Conservation (phyloP, 192 early-diverging fungal genomes). For the Coemansia sp. region DNA sequence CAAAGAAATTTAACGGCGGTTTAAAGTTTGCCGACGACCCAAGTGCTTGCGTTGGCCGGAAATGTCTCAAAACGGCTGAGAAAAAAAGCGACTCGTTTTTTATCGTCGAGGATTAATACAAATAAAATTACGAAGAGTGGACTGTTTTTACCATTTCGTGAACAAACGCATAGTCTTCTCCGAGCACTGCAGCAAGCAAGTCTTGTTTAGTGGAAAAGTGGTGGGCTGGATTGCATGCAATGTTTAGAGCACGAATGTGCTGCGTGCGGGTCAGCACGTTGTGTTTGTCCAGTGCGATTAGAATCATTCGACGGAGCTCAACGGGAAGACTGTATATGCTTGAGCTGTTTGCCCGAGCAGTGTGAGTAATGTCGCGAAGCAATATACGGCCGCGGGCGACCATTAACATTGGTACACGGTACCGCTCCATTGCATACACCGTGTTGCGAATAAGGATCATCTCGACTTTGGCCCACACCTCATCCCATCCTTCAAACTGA, state of each 20-base stretch:
- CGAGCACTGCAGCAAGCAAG: slow-evolving; percentile 20
- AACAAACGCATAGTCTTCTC: slow-evolving; percentile 20
- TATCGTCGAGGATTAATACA: slow-evolving; percentile 30
- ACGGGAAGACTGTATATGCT: slow-evolving; percentile 16
- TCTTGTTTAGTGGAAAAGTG: slow-evolving; percentile 2
- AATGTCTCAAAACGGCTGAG: slow-evolving; percentile 12
- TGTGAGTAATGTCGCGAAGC: slow-evolving; percentile 5
- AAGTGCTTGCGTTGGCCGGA: slow-evolving; percentile 10
- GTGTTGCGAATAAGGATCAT: slow-evolving; percentile 25
- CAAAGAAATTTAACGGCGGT: slow-evolving; percentile 5
- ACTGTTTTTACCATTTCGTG: slow-evolving; percentile 8
- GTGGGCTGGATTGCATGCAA: slow-evolving; percentile 8
- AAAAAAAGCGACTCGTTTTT: slow-evolving; percentile 26
- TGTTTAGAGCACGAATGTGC: slow-evolving; percentile 11
- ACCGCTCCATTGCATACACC: slow-evolving; percentile 22
- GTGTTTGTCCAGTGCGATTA: slow-evolving; percentile 16
- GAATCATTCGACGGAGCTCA: slow-evolving; percentile 18
- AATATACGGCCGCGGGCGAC: slow-evolving; percentile 31
- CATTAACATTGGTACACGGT: slow-evolving; percentile 31
- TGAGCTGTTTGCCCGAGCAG: background rate
- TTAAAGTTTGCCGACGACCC: slow-evolving; percentile 1
- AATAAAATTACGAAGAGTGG: background rate
- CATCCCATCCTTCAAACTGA: slow-evolving; percentile 32
- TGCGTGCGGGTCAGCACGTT: slow-evolving; percentile 17
- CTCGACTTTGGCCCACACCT: slow-evolving; percentile 20